Percentiles rank a stretch among this genome's conserved stretches.
These are phyloP conservation scores for Excoecaria cochinchinensis DNA, from an alignment of 345 rosid species.

Conservation along the genomic window DNA sequence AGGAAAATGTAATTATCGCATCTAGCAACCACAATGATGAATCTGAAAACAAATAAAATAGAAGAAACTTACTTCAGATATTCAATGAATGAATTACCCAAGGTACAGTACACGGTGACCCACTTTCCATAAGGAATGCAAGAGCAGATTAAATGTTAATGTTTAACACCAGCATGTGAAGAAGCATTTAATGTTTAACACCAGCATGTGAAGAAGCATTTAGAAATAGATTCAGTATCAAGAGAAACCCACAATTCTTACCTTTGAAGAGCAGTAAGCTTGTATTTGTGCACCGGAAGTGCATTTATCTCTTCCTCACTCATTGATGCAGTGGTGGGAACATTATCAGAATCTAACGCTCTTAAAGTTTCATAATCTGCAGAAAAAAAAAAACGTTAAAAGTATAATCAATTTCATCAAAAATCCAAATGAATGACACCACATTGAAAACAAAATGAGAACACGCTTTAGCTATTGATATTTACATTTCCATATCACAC, in stretches of 20 bases:
- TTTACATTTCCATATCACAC: background rate
- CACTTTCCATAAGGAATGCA: background rate
- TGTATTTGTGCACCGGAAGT: conserved; percentile 27
- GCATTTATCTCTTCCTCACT: conserved; percentile 34
- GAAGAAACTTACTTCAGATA: background rate
- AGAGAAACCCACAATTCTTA: conserved; percentile 8
- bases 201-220: background rate
- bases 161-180: background rate
- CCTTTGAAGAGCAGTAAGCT: conserved; percentile 20
- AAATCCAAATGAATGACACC: background rate
- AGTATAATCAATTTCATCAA: background rate
- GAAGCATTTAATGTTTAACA: background rate
- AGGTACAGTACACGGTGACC: background rate
- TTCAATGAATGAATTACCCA: background rate
- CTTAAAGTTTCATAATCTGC: conserved; percentile 34
- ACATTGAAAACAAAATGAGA: background rate
- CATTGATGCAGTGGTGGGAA: conserved; percentile 25
- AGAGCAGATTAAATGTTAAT: background rate
- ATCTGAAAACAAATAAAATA: background rate
- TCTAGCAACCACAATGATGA: background rate
- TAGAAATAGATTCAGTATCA: background rate
- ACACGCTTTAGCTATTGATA: background rate
- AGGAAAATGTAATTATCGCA: background rate
- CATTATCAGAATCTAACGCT: conserved; percentile 29
- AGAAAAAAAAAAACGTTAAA: background rate